A percentile compares a stretch with the other conserved stretches of the same genome.
Evolutionary conservation across 106 monocot genomes (phyloP).

Genomic region (Amphibolis antarctica): DNA sequence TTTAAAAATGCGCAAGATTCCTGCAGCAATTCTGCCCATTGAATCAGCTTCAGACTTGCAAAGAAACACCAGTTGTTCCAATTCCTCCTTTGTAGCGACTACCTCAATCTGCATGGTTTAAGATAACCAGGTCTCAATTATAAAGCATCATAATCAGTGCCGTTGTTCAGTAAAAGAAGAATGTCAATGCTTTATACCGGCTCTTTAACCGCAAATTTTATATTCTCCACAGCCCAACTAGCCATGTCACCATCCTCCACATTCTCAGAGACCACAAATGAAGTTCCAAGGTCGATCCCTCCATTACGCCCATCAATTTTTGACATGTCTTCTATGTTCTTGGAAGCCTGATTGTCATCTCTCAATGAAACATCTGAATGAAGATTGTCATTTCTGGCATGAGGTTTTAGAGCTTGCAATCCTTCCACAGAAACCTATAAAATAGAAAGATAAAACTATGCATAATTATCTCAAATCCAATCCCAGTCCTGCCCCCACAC

Average conservation of each 20-base stretch:
- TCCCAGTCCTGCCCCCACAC: too few relatives aligned
- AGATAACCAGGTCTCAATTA: not conserved
- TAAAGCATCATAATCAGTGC: not conserved
- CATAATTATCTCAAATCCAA: too few relatives aligned
- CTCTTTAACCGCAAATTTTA: conserved; percentile 84
- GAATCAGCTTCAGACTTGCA: conserved; percentile 80
- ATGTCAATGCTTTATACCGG: conserved; percentile 34
- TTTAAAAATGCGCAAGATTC: conserved; percentile 64
- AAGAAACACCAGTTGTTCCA: conserved; percentile 60
- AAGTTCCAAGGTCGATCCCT: conserved; percentile 63
- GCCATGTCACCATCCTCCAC: conserved; percentile 23
- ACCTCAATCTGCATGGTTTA: conserved; percentile 65
- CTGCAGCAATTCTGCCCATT: conserved; percentile 86
- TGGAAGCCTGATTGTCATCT: conserved; percentile 14
- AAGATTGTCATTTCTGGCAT: conserved; percentile 11
- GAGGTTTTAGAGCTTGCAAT: conserved; percentile 79
- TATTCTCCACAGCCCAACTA: conserved; percentile 62
- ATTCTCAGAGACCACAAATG: conserved; percentile 31
- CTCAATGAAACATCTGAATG: conserved; percentile 5
- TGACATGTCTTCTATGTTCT: not conserved
- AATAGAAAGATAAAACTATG: not conserved
- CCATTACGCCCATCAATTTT: conserved; percentile 13
- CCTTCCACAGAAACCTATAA: conserved; percentile 80
- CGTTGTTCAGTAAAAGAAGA: not conserved
- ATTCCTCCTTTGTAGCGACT: conserved; percentile 68